Evolutionary conservation across 2,329 filamentous ascomycete genomes (phyloP).

Genomic region (Penicillium hesseltinei): DNA sequence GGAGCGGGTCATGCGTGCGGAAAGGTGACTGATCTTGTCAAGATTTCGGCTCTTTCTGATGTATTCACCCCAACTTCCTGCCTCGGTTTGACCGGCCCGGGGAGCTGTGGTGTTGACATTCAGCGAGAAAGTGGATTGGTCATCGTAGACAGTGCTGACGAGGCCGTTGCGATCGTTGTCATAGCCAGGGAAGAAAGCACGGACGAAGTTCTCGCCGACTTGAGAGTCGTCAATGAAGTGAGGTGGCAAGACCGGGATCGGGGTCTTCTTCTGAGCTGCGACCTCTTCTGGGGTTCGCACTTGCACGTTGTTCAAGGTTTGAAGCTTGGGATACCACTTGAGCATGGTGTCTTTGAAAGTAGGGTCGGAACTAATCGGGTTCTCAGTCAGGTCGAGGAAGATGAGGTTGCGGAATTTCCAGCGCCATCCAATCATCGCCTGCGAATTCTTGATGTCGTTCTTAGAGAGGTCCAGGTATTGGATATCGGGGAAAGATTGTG

Average conservation of each 20-base stretch:
- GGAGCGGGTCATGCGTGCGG: conserved; percentile 63
- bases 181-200: conserved; percentile 70
- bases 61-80: conserved; percentile 66
- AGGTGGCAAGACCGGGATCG: conserved; percentile 61
- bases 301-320: conserved; percentile 70
- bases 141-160: conserved; percentile 69
- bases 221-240: conserved; percentile 72
- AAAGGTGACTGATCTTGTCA: conserved; percentile 62
- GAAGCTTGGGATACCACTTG: conserved; percentile 79
- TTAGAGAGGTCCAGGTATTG: conserved; percentile 85
- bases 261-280: conserved; percentile 57
- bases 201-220: conserved; percentile 73
- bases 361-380: conserved; percentile 66
- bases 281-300: conserved; percentile 72
- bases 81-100: conserved; percentile 50
- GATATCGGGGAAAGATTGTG: conserved; percentile 77
- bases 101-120: conserved; percentile 65
- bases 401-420: conserved; percentile 75
- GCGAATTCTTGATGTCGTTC: conserved; percentile 71
- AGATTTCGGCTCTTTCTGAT: conserved; percentile 77
- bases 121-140: conserved; percentile 70
- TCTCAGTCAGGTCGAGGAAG: conserved; percentile 74
- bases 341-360: conserved; percentile 67
- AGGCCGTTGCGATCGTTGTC: conserved; percentile 68
- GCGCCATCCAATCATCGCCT: conserved; percentile 71